These are phyloP conservation scores for Dothiorella sarmentorum DNA, from an alignment of 2,329 filamentous ascomycete species.

Conservation along the genomic window DNA sequence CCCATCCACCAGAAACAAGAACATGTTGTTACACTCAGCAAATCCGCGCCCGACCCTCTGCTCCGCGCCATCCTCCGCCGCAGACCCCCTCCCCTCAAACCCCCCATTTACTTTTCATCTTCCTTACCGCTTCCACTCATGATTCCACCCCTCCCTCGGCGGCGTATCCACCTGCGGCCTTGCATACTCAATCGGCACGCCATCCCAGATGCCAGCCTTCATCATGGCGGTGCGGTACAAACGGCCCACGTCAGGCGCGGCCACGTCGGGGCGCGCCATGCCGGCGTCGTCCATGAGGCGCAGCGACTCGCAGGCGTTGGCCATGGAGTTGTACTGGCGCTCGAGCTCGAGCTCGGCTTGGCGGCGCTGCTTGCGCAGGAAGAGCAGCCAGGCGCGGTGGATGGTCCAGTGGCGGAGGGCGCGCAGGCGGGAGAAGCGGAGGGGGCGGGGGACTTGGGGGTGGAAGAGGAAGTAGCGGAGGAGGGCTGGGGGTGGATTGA, in stretches of 20 bases:
- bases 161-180: constrained; percentile 81
- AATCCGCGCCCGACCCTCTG: no score
- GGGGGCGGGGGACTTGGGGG: constrained; percentile 66
- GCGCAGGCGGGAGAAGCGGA: constrained; percentile 84
- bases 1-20: no score
- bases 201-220: constrained; percentile 78
- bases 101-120: no score
- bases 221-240: constrained; percentile 85
- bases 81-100: no score
- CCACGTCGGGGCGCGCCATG: constrained; percentile 42
- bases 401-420: constrained; percentile 97
- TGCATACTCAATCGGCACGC: constrained; percentile 87
- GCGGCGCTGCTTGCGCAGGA: constrained; percentile 65
- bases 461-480: constrained; percentile 71
- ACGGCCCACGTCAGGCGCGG: constrained; percentile 59
- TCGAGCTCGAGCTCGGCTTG: constrained; percentile 68
- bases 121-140: constrained; percentile 72
- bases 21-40: no score
- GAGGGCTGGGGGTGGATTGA: constrained; percentile 42
- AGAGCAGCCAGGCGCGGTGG: constrained; percentile 89
- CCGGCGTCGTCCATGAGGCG: constrained; percentile 49
- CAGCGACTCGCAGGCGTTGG: constrained; percentile 79
- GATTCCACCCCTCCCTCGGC: constrained; percentile 78
- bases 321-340: constrained; percentile 78
- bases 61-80: not conserved